A percentile compares a stretch with the other conserved stretches of the same genome.
Conservation (phyloP, 257 asterid species). For the Solanum rostratum region DNA sequence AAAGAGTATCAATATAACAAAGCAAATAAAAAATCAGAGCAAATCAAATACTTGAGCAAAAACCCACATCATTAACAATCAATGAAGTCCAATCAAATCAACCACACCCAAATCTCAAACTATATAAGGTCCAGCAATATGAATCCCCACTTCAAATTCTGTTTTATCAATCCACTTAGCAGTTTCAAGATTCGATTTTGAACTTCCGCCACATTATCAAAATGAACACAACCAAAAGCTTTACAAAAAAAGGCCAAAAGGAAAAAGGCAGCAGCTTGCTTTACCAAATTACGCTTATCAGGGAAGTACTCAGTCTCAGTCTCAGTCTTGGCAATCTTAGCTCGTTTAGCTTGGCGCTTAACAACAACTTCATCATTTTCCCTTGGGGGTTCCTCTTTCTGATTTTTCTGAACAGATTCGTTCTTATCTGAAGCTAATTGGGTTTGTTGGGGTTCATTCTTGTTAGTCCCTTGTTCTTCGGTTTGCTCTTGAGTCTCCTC, state of each 20-base stretch:
- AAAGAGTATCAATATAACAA: not conserved
- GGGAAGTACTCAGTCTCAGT: constrained; percentile 55
- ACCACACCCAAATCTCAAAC: not conserved
- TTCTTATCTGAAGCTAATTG: constrained; percentile 11
- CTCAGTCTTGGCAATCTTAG: constrained; percentile 29
- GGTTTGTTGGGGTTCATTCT: constrained; percentile 2
- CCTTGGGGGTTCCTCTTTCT: constrained; percentile 3
- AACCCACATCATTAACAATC: not conserved
- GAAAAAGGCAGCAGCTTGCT: not conserved
- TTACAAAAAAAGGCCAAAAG: not conserved
- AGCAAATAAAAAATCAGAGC: not conserved
- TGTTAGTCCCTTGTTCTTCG: not conserved
- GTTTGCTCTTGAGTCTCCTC: not conserved
- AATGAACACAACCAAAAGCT: not conserved
- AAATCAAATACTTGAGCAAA: not conserved
- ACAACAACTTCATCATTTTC: constrained; percentile 5
- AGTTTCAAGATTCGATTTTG: not conserved
- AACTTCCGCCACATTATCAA: not conserved
- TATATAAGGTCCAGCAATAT: not conserved
- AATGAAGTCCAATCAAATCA: not conserved
- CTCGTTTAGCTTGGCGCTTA: constrained; percentile 38
- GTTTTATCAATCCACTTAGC: not conserved
- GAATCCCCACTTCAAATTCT: not conserved
- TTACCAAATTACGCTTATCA: constrained; percentile 70
- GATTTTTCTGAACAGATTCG: constrained; percentile 13